These are phyloP conservation scores for Starmerella sirachaensis DNA, from an alignment of 805 yeast species.

Conservation along the genomic window DNA sequence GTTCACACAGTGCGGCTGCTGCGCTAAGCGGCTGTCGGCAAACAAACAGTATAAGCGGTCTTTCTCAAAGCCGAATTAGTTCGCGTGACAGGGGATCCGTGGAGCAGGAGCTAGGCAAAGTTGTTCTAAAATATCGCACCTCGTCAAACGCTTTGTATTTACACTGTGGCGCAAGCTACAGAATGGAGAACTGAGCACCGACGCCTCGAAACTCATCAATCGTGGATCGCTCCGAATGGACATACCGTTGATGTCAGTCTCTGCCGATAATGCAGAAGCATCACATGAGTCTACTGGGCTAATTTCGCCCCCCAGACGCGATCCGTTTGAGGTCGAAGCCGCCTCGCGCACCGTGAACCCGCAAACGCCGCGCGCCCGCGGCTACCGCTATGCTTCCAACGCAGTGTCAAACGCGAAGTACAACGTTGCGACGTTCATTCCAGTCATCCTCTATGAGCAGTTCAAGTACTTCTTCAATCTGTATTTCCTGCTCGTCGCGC, in stretches of 20 bases:
- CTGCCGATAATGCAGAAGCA: slow-evolving; percentile 1
- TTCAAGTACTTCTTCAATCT: slow-evolving; percentile 93
- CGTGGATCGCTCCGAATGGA: slow-evolving; percentile 11
- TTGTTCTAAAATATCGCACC: slow-evolving; percentile 9
- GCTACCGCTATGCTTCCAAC: slow-evolving; percentile 41
- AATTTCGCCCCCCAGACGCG: neutral
- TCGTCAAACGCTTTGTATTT: slow-evolving; percentile 9
- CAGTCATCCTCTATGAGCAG: slow-evolving; percentile 83
- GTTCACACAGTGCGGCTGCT: too few relatives aligned
- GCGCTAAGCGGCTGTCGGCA: too few relatives aligned
- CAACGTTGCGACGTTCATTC: slow-evolving; percentile 75
- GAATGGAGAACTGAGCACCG: slow-evolving; percentile 13
- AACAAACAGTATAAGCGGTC: too few relatives aligned
- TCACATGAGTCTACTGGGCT: neutral
- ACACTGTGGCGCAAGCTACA: slow-evolving; percentile 18
- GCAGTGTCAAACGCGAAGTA: slow-evolving; percentile 91
- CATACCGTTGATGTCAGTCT: slow-evolving; percentile 14
- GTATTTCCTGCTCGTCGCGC: slow-evolving; percentile 82
- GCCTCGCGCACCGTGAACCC: slow-evolving; percentile 11
- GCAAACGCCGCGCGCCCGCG: slow-evolving; percentile 13
- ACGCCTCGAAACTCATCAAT: neutral
- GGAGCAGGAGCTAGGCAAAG: too few relatives aligned
- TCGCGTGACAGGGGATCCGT: too few relatives aligned
- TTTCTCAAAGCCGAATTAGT: too few relatives aligned
- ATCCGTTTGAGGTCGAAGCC: neutral